phyloP scores from a whole-genome alignment of 305 asterid species.

The Solanum hybrid region DNA sequence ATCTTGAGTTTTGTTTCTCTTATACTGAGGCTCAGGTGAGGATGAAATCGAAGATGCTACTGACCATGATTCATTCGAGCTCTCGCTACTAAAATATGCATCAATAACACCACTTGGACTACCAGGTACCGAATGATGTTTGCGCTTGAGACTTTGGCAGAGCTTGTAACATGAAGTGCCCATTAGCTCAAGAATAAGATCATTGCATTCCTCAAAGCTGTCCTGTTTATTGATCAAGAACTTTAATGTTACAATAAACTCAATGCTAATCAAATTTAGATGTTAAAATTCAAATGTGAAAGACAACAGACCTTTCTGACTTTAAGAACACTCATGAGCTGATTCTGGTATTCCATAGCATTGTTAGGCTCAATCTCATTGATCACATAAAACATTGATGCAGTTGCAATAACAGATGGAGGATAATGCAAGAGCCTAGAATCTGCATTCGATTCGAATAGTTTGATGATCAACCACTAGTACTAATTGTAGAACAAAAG shows the following conservation, averaged over 20 bases:
- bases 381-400: slow-evolving; percentile 41
- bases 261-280: background rate
- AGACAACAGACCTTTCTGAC: slow-evolving; percentile 40
- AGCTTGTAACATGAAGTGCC: slow-evolving; percentile 21
- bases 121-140: slow-evolving; percentile 36
- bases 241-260: background rate
- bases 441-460: slow-evolving; percentile 31
- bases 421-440: slow-evolving; percentile 43
- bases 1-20: slow-evolving; percentile 54
- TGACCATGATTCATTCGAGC: slow-evolving; percentile 82
- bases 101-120: slow-evolving; percentile 87
- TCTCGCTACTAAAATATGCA: slow-evolving; percentile 74
- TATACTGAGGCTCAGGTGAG: slow-evolving; percentile 51
- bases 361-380: slow-evolving; percentile 39
- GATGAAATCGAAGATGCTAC: slow-evolving; percentile 34
- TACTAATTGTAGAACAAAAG: background rate
- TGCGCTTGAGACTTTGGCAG: slow-evolving; percentile 43
- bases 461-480: background rate
- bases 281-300: background rate
- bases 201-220: slow-evolving; percentile 40
- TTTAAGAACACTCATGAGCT: slow-evolving; percentile 40
- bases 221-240: slow-evolving; percentile 38
- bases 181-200: slow-evolving; percentile 40
- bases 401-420: slow-evolving; percentile 84
- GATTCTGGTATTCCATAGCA: slow-evolving; percentile 36